Evolutionary conservation across 192 early-diverging fungal genomes (phyloP).

Genomic region (Coemansia sp.): DNA sequence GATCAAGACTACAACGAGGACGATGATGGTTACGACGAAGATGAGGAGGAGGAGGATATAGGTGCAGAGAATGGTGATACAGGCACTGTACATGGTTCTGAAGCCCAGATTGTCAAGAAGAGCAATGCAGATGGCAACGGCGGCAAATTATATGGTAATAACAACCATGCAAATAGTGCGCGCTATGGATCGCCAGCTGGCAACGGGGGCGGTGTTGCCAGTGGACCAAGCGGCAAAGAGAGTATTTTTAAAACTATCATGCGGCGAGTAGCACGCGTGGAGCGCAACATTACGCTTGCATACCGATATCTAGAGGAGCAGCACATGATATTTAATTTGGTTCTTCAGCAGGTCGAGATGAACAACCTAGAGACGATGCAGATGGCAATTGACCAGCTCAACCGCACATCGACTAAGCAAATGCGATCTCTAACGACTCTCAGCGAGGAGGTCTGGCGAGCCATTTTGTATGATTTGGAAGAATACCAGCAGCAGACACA

Average conservation of each 20-base stretch:
- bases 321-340: slow-evolving; percentile 66
- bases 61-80: no score
- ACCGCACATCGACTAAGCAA: slow-evolving; percentile 61
- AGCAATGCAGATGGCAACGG: not conserved
- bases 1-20: slow-evolving; percentile 14
- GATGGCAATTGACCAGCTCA: slow-evolving; percentile 64
- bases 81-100: slow-evolving; percentile 2
- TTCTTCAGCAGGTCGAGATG: slow-evolving; percentile 60
- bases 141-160: not conserved
- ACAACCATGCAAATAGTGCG: not conserved
- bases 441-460: slow-evolving; percentile 56
- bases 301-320: slow-evolving; percentile 78
- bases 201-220: slow-evolving; percentile 5
- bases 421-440: slow-evolving; percentile 62
- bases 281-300: slow-evolving; percentile 75
- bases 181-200: no score
- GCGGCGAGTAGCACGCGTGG: slow-evolving; percentile 75
- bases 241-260: slow-evolving; percentile 90
- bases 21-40: slow-evolving; percentile 40
- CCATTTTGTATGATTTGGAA: slow-evolving; percentile 54
- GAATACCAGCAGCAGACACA: slow-evolving; percentile 52
- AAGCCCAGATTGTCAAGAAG: not conserved
- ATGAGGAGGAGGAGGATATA: slow-evolving; percentile 26
- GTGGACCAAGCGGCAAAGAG: slow-evolving; percentile 59
- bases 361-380: slow-evolving; percentile 64